These are phyloP conservation scores for Saccharomycopsis javanensis DNA, from an alignment of 805 yeast genomes.

Conservation along the genomic window DNA sequence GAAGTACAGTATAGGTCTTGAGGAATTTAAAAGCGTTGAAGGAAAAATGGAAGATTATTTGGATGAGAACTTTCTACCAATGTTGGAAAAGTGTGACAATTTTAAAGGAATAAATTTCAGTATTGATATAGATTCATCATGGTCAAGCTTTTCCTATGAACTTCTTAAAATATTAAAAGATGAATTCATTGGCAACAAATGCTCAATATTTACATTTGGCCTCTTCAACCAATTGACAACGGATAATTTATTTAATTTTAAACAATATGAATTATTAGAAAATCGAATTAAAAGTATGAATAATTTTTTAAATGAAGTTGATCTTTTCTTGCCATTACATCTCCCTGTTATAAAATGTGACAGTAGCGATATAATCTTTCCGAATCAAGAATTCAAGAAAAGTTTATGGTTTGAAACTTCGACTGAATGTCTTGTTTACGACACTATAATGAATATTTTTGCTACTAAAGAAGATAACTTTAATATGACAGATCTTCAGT, in stretches of 20 bases:
- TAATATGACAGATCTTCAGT: constrained; percentile 36
- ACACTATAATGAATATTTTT: constrained; percentile 34
- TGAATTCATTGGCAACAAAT: constrained; percentile 48
- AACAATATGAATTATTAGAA: constrained; percentile 20
- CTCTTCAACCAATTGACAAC: constrained; percentile 22
- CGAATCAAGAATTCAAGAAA: background rate
- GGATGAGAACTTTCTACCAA: constrained; percentile 49
- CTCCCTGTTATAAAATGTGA: constrained; percentile 19
- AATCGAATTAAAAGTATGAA: constrained; percentile 39
- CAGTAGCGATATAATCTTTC: background rate
- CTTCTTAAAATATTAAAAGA: constrained; percentile 51
- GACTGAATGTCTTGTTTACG: constrained; percentile 34
- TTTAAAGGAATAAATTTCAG: constrained; percentile 61
- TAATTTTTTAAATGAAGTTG: constrained; percentile 37
- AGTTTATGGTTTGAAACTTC: constrained; percentile 36
- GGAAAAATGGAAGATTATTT: constrained; percentile 36
- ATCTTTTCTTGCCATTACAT: constrained; percentile 49
- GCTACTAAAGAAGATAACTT: constrained; percentile 28
- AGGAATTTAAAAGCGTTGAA: constrained; percentile 40
- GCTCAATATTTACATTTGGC: constrained; percentile 39
- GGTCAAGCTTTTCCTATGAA: constrained; percentile 69
- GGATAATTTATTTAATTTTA: constrained; percentile 8
- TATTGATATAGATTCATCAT: constrained; percentile 65
- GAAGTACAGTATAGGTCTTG: constrained; percentile 45
- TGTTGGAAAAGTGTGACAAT: constrained; percentile 67